Evolutionary conservation across 2,329 filamentous ascomycete genomes (phyloP).

Genomic region (Chaetomiaceae sp.): DNA sequence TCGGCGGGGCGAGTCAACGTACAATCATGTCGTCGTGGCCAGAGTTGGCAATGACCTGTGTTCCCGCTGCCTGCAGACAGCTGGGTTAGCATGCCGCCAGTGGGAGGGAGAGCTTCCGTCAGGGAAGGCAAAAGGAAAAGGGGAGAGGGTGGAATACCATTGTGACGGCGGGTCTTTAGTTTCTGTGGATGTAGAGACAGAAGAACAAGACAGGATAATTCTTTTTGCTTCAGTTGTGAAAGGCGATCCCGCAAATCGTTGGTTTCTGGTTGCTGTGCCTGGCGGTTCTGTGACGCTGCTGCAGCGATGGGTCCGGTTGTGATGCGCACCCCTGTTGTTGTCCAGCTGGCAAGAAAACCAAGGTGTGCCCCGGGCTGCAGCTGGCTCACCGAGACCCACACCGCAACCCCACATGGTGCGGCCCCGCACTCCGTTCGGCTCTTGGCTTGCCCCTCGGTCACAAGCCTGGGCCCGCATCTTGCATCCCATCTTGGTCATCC

Average conservation of each 20-base stretch:
- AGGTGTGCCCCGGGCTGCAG: slow-evolving; percentile 15
- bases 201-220: background rate
- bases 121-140: background rate
- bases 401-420: background rate
- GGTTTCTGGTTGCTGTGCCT: slow-evolving; percentile 9
- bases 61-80: slow-evolving; percentile 32
- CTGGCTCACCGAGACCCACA: background rate
- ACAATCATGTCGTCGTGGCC: slow-evolving; percentile 99
- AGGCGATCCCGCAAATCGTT: background rate
- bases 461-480: background rate
- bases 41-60: slow-evolving; percentile 77
- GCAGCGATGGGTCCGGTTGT: slow-evolving; percentile 2
- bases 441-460: slow-evolving; percentile 18
- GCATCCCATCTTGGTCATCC: background rate
- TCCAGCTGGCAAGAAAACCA: slow-evolving; percentile 27
- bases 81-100: slow-evolving; percentile 14
- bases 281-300: background rate
- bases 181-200: background rate
- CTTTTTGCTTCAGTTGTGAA: background rate
- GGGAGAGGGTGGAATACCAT: slow-evolving; percentile 7
- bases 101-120: too few species aligned
- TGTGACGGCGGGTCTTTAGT: slow-evolving; percentile 1
- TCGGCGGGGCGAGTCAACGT: slow-evolving; percentile 46
- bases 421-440: slow-evolving; percentile 3
- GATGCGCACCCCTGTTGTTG: slow-evolving; percentile 21